Conservation (phyloP, 202 grass and related monocot genomes). For the Dendrocalamus latiflorus region DNA sequence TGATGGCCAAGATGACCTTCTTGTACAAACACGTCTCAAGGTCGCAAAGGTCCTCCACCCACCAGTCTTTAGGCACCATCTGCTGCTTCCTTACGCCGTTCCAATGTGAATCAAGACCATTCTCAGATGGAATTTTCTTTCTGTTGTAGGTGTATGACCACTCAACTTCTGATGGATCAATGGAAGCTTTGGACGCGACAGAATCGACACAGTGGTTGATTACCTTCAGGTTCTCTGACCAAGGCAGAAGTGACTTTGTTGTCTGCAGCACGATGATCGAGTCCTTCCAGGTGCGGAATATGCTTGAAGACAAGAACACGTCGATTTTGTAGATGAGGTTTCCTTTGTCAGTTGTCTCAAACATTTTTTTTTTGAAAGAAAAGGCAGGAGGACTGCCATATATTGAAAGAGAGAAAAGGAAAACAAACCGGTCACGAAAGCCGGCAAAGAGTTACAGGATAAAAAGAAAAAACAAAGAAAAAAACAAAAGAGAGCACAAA, state of each 20-base stretch:
- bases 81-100: constrained; percentile 65
- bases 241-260: constrained; percentile 56
- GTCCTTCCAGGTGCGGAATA: constrained; percentile 92
- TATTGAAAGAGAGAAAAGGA: no score
- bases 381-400: no score
- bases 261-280: constrained; percentile 87
- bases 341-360: constrained; percentile 77
- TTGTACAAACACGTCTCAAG: constrained; percentile 78
- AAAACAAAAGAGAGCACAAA: no score
- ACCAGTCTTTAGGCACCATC: constrained; percentile 81
- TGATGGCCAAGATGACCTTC: constrained; percentile 66
- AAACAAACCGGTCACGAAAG: no score
- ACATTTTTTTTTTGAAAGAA: no score
- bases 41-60: constrained; percentile 97
- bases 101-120: constrained; percentile 55
- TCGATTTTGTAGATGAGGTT: constrained; percentile 97
- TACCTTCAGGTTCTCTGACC: constrained; percentile 81
- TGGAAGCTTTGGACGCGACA: constrained; percentile 58
- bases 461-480: no score
- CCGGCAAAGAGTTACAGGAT: no score
- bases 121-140: constrained; percentile 76
- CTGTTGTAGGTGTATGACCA: constrained; percentile 97
- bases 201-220: constrained; percentile 69
- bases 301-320: constrained; percentile 71
- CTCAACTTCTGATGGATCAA: constrained; percentile 72